Percentiles rank a stretch among this genome's conserved stretches.
Conservation (phyloP, 179 eudicot genomes). For the Amaranthus tricolor region DNA sequence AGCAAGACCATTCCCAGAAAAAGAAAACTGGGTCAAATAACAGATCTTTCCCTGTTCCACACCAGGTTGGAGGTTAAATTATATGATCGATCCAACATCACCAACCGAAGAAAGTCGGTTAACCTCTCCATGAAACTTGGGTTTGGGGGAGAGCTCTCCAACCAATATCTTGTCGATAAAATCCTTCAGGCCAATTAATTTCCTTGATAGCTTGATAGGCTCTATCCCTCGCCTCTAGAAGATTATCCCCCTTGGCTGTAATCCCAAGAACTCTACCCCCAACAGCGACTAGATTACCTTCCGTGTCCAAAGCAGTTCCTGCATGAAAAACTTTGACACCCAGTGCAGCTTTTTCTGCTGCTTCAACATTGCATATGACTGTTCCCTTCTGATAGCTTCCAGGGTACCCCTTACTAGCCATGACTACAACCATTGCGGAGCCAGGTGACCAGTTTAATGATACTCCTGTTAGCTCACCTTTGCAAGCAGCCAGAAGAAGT, state of each 20-base stretch:
- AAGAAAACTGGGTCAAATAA: background rate
- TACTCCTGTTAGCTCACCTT: conserved; percentile 59
- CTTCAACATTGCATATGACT: conserved; percentile 55
- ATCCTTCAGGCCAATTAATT: conserved; percentile 78
- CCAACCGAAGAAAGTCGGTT: background rate
- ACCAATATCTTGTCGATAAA: conserved; percentile 75
- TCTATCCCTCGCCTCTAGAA: conserved; percentile 70
- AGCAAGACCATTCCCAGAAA: background rate
- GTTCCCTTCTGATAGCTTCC: conserved; percentile 76
- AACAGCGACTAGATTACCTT: conserved; percentile 66
- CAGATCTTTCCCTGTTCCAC: background rate
- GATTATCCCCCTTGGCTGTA: conserved; percentile 78
- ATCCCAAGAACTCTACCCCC: conserved; percentile 98
- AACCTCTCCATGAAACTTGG: conserved; percentile 1
- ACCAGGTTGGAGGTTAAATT: background rate
- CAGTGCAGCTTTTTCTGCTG: conserved; percentile 67
- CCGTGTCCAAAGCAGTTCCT: conserved; percentile 65
- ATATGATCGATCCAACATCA: background rate
- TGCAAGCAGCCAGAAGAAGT: conserved; percentile 80
- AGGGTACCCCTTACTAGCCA: conserved; percentile 97
- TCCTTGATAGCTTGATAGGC: conserved; percentile 66
- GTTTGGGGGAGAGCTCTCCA: conserved; percentile 80
- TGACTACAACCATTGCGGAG: conserved; percentile 93
- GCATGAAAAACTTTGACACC: conserved; percentile 87
- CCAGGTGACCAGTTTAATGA: conserved; percentile 80